Evolutionary conservation across 2,329 filamentous ascomycete species (phyloP).

Genomic region (Paracorniculantispora psalliotae): DNA sequence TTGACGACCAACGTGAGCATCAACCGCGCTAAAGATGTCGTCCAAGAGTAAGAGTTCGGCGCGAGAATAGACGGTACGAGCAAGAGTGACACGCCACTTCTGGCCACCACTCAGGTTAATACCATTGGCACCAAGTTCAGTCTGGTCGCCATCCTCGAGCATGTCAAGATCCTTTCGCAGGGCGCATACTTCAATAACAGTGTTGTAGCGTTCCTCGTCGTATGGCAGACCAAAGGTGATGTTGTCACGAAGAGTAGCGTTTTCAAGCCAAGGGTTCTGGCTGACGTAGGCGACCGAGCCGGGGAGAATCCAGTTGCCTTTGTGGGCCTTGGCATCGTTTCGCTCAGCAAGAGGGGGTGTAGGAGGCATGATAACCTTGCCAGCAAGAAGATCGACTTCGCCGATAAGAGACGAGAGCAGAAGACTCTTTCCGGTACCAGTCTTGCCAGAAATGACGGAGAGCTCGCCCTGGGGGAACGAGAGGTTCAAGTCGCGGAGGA

Average conservation of each 20-base stretch:
- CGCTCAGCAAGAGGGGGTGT: slow-evolving; percentile 48
- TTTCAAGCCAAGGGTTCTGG: slow-evolving; percentile 83
- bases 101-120: slow-evolving; percentile 82
- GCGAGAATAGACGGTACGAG: slow-evolving; percentile 72
- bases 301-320: slow-evolving; percentile 63
- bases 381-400: slow-evolving; percentile 64
- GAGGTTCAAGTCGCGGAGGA: slow-evolving; percentile 59
- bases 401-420: slow-evolving; percentile 69
- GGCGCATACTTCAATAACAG: slow-evolving; percentile 68
- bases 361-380: slow-evolving; percentile 52
- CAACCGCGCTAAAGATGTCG: slow-evolving; percentile 79
- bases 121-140: slow-evolving; percentile 78
- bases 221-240: slow-evolving; percentile 71
- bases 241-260: slow-evolving; percentile 72
- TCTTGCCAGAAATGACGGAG: slow-evolving; percentile 71
- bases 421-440: slow-evolving; percentile 72
- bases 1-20: slow-evolving; percentile 74
- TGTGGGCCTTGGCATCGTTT: slow-evolving; percentile 58
- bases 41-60: slow-evolving; percentile 73
- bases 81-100: slow-evolving; percentile 76
- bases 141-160: slow-evolving; percentile 70
- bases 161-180: slow-evolving; percentile 71
- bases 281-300: slow-evolving; percentile 69
- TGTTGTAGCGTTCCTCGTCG: slow-evolving; percentile 62
- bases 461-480: slow-evolving; percentile 64